Base-by-base conservation (phyloP, 148 eudicot species). In the Rhododendron vialii region DNA sequence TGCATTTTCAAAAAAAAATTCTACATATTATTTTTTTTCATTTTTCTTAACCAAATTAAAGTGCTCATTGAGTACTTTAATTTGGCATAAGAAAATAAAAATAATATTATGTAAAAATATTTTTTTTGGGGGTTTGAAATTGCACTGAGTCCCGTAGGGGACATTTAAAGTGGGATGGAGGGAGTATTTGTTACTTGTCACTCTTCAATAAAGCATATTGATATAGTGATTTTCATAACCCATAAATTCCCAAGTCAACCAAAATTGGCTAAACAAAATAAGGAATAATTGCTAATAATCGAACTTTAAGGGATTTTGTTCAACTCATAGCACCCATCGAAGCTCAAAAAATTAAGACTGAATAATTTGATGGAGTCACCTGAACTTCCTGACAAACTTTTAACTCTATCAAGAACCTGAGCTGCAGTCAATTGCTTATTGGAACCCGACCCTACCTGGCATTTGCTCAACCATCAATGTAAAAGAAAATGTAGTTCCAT, bases 361-460 rank as follows among this genome's bases (percentile, higher is more conserved):
- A 15, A 18, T 5, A 75, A 47, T 63, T n/a, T 35, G 22, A 9
- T 57, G 45, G 24, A 78, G 41, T 71, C 78, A 92, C 94, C 98
- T 63, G 95, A 89, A 91, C 84, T 88, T 88, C 99, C 98, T 10
- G 96, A 92, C 77, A 93, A 86, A 6, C 89, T 89, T 71, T 80
- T 89, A 81, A 94, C 93, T 87, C 98, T 90, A 22, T 87, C 87
- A 75, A 94, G 78, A 85, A 92, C 91, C 84, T 96, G 94, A 83
- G 93, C 80, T 18, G 91, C 28, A 50, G 91, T 92, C 75, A 94
- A 87, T 41, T 85, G 88, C 84, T 93, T 95, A 83, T 80, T 92
- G 18, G 95, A 82, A 81, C 89, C 89, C 4, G 98, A 92, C 33
- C 98, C 95, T 47, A 95, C 96, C 95, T 92, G 88, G 82, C 65